These are phyloP conservation scores for Scleromitrula shiraiana DNA, from an alignment of 2,329 filamentous ascomycete genomes.

Conservation along the genomic window DNA sequence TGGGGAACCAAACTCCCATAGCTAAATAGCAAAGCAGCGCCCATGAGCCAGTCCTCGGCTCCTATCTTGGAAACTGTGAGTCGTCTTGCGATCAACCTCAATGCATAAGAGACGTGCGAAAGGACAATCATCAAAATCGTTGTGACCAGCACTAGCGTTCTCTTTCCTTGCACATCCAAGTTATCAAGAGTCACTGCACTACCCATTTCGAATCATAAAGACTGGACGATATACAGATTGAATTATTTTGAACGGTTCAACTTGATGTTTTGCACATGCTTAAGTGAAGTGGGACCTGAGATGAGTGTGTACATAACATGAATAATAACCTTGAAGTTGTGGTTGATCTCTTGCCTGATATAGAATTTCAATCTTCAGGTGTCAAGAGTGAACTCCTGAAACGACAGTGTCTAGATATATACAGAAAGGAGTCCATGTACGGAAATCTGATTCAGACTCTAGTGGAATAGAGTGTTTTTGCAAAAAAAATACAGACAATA, in stretches of 20 bases:
- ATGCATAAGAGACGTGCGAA: slow-evolving; percentile 10
- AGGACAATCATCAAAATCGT: slow-evolving; percentile 10
- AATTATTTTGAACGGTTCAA: no score
- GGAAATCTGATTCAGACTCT: no score
- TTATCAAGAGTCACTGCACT: neutral
- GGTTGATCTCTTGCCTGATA: neutral
- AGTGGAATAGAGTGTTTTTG: no score
- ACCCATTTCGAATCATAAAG: neutral
- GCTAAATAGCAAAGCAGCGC: slow-evolving; percentile 12
- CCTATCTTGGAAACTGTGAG: neutral
- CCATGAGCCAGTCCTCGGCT: slow-evolving; percentile 13
- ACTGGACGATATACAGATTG: no score
- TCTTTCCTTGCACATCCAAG: slow-evolving; percentile 1
- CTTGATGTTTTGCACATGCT: no score
- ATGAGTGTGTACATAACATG: no score
- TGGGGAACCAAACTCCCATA: neutral
- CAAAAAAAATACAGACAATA: no score
- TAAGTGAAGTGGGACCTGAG: no score
- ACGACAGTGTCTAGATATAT: no score
- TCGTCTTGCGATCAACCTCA: slow-evolving; percentile 9
- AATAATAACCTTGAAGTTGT: neutral
- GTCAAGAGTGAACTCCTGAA: neutral
- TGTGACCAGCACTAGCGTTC: slow-evolving; percentile 8
- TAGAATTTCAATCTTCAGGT: neutral
- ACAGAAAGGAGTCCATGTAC: no score